Evolutionary conservation across 2,329 filamentous ascomycete species (phyloP).

Genomic region (Lachnellula subtilissima): DNA sequence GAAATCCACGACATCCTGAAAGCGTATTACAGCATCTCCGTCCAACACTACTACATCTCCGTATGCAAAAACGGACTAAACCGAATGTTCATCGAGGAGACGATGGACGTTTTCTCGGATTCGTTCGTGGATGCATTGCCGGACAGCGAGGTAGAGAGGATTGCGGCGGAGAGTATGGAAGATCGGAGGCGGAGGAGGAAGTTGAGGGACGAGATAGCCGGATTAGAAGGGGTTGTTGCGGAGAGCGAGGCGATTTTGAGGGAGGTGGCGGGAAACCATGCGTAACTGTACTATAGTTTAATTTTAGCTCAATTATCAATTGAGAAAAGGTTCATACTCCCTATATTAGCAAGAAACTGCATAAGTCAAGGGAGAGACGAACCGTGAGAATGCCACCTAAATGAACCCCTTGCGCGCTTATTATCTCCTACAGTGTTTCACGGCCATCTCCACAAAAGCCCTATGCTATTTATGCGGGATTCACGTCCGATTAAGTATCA

Average conservation of each 20-base stretch:
- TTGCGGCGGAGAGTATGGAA: not conserved
- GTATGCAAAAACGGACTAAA: constrained; percentile 1
- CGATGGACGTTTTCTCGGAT: not conserved
- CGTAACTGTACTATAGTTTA: too few species aligned
- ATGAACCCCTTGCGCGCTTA: too few species aligned
- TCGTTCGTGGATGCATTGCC: not conserved
- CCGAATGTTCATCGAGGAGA: not conserved
- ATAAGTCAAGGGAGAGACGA: too few species aligned
- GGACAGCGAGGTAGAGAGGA: not conserved
- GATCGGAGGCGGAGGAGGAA: not conserved
- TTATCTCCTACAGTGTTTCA: too few species aligned
- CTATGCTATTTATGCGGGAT: too few species aligned
- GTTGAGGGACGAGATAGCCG: constrained; percentile 1
- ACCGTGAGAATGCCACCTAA: too few species aligned
- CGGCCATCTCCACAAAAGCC: too few species aligned
- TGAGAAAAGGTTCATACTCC: too few species aligned
- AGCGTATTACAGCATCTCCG: constrained; percentile 9
- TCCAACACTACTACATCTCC: not conserved
- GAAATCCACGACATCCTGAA: constrained; percentile 12
- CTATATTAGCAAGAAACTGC: too few species aligned
- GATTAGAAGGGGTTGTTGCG: not conserved
- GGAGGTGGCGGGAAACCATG: not conserved
- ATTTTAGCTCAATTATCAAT: too few species aligned
- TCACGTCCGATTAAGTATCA: too few species aligned
- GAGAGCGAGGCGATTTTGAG: not conserved